A percentile compares a stretch with the other conserved stretches of the same genome.
These are phyloP conservation scores for Amylostereum areolatum DNA, from an alignment of 1,284 basidiomycete genomes.

Conservation along the genomic window DNA sequence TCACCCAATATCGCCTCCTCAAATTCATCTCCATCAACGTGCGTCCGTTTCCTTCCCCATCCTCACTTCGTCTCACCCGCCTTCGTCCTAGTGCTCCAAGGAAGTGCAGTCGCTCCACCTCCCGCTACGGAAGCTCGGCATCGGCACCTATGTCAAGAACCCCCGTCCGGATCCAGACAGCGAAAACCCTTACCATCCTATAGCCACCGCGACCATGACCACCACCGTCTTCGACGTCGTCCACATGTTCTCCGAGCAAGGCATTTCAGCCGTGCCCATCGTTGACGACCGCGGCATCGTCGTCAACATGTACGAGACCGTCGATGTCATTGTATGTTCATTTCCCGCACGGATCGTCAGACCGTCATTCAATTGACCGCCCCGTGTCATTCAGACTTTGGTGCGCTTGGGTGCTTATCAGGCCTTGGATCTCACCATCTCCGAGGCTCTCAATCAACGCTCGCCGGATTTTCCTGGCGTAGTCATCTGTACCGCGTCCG, in stretches of 20 bases:
- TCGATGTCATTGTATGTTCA: constrained; percentile 90
- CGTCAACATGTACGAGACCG: constrained; percentile 96
- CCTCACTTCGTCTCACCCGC: constrained; percentile 6
- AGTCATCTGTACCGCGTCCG: constrained; percentile 90
- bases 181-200: constrained; percentile 76
- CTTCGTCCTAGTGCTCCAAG: constrained; percentile 49
- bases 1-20: constrained; percentile 96
- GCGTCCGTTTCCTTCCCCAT: constrained; percentile 22
- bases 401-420: constrained; percentile 95
- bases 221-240: constrained; percentile 98
- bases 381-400: constrained; percentile 59
- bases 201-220: constrained; percentile 87
- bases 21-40: constrained; percentile 99
- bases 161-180: constrained; percentile 37
- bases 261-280: constrained; percentile 97
- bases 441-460: constrained; percentile 87
- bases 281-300: constrained; percentile 91
- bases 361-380: too few species aligned
- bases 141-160: constrained; percentile 85
- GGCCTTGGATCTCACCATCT: constrained; percentile 91
- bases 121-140: constrained; percentile 81
- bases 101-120: constrained; percentile 75
- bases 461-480: constrained; percentile 94
- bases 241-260: constrained; percentile 95
- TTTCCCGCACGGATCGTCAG: background rate